Conservation (phyloP, 192 early-diverging fungal species). For the Gaertneriomyces sp. region DNA sequence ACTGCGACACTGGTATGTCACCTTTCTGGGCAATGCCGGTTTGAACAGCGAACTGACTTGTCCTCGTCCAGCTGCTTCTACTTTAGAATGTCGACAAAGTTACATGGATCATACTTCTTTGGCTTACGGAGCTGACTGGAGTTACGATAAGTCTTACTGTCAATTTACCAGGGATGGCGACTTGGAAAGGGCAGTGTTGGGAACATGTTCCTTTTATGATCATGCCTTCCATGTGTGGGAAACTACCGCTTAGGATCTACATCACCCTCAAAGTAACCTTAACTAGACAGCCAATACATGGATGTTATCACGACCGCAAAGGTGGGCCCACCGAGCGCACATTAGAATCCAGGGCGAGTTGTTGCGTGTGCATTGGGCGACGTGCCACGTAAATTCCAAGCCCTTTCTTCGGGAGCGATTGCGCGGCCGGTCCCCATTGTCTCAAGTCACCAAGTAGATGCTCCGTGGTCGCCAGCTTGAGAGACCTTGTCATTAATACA, state of each 20-base stretch:
- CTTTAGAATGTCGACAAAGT: background rate
- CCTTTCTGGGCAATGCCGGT: background rate
- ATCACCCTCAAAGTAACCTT: no score
- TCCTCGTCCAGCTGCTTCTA: slow-evolving; percentile 8
- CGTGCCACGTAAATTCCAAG: slow-evolving; percentile 22
- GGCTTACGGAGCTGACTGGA: slow-evolving; percentile 54
- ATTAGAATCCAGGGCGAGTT: no score
- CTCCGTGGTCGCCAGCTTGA: slow-evolving; percentile 21
- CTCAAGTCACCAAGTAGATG: slow-evolving; percentile 46
- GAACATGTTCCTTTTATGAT: slow-evolving; percentile 60
- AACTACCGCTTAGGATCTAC: no score
- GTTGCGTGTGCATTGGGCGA: background rate
- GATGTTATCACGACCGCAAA: no score
- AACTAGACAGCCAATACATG: no score
- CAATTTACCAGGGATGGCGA: no score
- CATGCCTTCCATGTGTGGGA: slow-evolving; percentile 49
- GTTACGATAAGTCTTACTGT: background rate
- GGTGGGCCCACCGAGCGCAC: no score
- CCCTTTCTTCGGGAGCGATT: slow-evolving; percentile 39
- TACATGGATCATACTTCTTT: slow-evolving; percentile 27
- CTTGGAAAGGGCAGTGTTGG: slow-evolving; percentile 28
- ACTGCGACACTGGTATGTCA: slow-evolving; percentile 44
- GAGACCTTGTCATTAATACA: background rate
- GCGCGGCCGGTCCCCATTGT: slow-evolving; percentile 47
- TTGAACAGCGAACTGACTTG: background rate